phyloP scores from a whole-genome alignment of 305 asterid species.

The Rubia peregrina region DNA sequence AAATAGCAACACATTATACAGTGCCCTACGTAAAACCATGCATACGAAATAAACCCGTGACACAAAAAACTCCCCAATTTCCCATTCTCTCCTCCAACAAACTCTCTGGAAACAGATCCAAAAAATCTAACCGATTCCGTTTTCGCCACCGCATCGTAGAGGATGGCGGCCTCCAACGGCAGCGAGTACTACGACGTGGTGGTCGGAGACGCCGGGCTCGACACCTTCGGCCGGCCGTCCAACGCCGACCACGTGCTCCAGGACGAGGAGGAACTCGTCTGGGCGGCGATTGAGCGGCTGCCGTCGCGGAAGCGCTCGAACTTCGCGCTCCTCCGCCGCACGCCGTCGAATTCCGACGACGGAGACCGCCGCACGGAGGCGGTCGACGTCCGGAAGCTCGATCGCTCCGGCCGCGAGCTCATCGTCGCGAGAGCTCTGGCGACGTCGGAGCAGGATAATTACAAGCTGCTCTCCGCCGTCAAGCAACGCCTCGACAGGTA shows the following conservation, averaged over 20 bases:
- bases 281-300: constrained; percentile 82
- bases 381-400: constrained; percentile 64
- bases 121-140: neutral
- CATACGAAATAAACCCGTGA: neutral
- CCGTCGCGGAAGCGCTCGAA: constrained; percentile 50
- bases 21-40: neutral
- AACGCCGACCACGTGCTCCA: constrained; percentile 48
- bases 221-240: constrained; percentile 48
- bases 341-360: constrained; percentile 21
- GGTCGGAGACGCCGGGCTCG: constrained; percentile 33
- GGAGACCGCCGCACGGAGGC: constrained; percentile 31
- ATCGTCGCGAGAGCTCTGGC: constrained; percentile 53
- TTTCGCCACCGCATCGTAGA: neutral
- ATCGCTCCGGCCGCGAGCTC: constrained; percentile 50
- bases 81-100: constrained; percentile 13
- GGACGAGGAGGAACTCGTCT: constrained; percentile 66
- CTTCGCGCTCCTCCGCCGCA: constrained; percentile 40
- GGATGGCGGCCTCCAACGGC: constrained; percentile 70
- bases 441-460: constrained; percentile 32
- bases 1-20: neutral
- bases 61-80: neutral
- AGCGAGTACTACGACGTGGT: constrained; percentile 63
- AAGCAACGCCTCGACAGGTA: constrained; percentile 26
- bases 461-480: constrained; percentile 19
- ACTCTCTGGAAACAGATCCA: neutral